Evolutionary conservation across 2,329 filamentous ascomycete species (phyloP).

Genomic region (Aspergillus caelatus): DNA sequence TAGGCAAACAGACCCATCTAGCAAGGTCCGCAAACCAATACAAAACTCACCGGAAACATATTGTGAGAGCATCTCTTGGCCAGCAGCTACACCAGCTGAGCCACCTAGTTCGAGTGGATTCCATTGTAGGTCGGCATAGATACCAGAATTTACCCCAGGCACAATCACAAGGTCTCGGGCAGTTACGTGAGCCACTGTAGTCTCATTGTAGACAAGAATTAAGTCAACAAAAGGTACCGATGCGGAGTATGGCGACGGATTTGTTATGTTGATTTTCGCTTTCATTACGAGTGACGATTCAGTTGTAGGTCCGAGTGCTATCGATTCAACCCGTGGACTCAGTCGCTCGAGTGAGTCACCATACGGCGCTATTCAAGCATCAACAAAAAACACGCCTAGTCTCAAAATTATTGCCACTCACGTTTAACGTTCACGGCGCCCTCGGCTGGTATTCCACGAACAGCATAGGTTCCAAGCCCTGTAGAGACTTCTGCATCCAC

Average conservation of each 20-base stretch:
- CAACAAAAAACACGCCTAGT: conserved; percentile 29
- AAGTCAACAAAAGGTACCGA: conserved; percentile 78
- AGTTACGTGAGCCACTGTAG: conserved; percentile 74
- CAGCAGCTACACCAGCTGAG: conserved; percentile 61
- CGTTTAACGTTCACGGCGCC: conserved; percentile 89
- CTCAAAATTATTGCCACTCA: conserved; percentile 60
- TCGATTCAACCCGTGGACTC: conserved; percentile 67
- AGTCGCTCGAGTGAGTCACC: conserved; percentile 55
- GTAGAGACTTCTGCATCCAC: conserved; percentile 85
- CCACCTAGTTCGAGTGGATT: conserved; percentile 68
- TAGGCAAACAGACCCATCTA: neutral
- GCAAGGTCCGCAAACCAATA: neutral
- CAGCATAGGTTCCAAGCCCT: conserved; percentile 74
- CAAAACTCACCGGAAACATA: conserved; percentile 71
- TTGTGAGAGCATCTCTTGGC: conserved; percentile 75
- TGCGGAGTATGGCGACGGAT: conserved; percentile 85
- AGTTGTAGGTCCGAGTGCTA: conserved; percentile 74
- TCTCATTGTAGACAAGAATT: conserved; percentile 72
- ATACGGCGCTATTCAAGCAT: conserved; percentile 57
- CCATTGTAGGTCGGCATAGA: conserved; percentile 73
- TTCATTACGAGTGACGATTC: conserved; percentile 70
- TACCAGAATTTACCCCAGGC: conserved; percentile 71
- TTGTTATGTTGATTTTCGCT: conserved; percentile 79
- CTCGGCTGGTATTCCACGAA: conserved; percentile 81
- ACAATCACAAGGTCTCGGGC: conserved; percentile 65